phyloP scores from a whole-genome alignment of 306 rosid species.

The Cajanus cajan region DNA sequence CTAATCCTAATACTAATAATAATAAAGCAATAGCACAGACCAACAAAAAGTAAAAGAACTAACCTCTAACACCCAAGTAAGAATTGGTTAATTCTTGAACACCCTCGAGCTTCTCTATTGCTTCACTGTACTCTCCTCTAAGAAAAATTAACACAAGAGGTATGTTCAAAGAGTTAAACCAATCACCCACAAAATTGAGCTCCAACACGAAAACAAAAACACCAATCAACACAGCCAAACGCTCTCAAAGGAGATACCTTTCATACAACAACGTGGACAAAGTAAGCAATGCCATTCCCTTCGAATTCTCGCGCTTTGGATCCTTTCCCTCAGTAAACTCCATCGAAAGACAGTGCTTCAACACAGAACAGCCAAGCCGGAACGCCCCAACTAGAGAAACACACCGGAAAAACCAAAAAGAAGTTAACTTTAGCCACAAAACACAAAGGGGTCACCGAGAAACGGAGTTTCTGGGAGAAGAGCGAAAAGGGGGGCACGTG shows the following conservation, averaged over 20 bases:
- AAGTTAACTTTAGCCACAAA: not conserved
- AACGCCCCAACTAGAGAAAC: constrained; percentile 65
- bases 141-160: not conserved
- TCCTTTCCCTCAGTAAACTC: constrained; percentile 56
- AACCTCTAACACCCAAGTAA: constrained; percentile 71
- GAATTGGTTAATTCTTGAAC: constrained; percentile 58
- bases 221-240: not conserved
- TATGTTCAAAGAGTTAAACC: constrained; percentile 14
- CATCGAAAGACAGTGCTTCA: constrained; percentile 71
- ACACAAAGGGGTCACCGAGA: constrained; percentile 20
- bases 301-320: constrained; percentile 49
- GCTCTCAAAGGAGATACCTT: constrained; percentile 46
- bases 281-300: constrained; percentile 73
- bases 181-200: not conserved
- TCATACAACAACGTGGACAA: constrained; percentile 73
- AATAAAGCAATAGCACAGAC: not conserved
- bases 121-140: constrained; percentile 65
- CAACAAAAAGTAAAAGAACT: not conserved
- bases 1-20: not conserved
- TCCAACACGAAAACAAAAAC: not conserved
- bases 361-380: constrained; percentile 58
- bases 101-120: constrained; percentile 62
- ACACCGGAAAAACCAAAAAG: not conserved
- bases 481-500: not conserved
- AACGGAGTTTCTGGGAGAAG: not conserved